Base-by-base conservation (phyloP, 2,329 filamentous ascomycete species). In the Aplosporella prunicola region DNA sequence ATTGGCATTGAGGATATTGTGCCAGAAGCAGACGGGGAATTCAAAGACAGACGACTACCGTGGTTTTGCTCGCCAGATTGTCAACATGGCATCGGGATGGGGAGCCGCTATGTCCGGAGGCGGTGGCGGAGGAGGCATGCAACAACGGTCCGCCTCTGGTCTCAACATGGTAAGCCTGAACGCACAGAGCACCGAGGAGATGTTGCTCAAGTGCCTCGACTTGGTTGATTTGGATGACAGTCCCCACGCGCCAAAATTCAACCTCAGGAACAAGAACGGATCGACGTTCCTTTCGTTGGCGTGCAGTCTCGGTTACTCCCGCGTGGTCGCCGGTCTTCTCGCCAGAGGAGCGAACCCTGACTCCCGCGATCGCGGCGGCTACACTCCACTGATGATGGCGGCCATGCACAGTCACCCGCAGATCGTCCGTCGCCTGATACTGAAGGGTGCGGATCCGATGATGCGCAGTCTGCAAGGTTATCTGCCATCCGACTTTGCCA, bases 261-360 rank as follows among this genome's bases (percentile, higher is more conserved):
- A 91, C 51, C 63, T 80, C 34, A 72, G 71, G 40, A 63, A 65
- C 47, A 61, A 72, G 1, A 82, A 76, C 9, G 84, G 84, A 1
- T 82, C 89, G 52, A 86, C 82, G 1, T 80, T 93, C 71, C 71
- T 93, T 43, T 84, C 91, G 51, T 67, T 88, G 44, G 83, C 82
- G 2, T 83, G 78, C 47, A 81, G 81, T 7, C 63, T 88, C 9
- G 84, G 84, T 5, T 72, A 86, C 47, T 74, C 79, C 45, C 74
- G 82, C 31, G 80, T 93, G 45, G 82, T 82, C 33, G 82, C 82
- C 9, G 83, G 79, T 20, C 69, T 93, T 17, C 65, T 93, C 14
- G 81, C 79, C 8, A 74, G 83, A 45, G 82, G 84, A n/a, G 84
- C 83, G 14, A 80, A 82, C 51, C 76, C 80, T 1, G 78, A 89